phyloP scores from a whole-genome alignment of 495 filamentous ascomycete genomes.

The Aspergillus sclerotioniger region DNA sequence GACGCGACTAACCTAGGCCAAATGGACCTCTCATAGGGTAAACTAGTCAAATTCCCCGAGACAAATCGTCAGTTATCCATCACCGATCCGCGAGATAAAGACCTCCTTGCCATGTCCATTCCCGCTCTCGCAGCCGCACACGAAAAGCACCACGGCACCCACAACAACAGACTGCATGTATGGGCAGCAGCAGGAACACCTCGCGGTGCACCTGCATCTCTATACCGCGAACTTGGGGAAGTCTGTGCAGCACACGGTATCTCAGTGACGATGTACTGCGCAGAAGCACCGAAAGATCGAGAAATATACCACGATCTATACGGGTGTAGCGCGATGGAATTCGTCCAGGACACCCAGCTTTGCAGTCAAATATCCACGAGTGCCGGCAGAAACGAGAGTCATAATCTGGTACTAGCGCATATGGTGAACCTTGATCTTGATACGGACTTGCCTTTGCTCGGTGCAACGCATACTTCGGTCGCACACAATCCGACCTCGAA shows the following conservation, averaged over 20 bases:
- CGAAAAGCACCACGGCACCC: constrained; percentile 26
- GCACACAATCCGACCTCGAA: constrained; percentile 52
- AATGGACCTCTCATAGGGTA: constrained; percentile 20
- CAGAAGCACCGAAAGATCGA: constrained; percentile 37
- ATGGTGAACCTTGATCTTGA: constrained; percentile 47
- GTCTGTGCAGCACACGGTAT: constrained; percentile 36
- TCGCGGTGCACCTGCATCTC: constrained; percentile 27
- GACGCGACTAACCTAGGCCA: not conserved
- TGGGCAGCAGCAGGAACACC: constrained; percentile 47
- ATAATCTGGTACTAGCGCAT: constrained; percentile 44
- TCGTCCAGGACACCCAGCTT: constrained; percentile 18
- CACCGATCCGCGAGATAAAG: constrained; percentile 33
- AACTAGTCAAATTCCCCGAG: constrained; percentile 36
- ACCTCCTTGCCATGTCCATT: constrained; percentile 30
- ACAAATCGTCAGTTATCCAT: constrained; percentile 31
- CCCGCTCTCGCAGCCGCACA: constrained; percentile 21
- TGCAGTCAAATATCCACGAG: constrained; percentile 27
- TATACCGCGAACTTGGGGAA: constrained; percentile 24
- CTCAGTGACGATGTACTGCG: constrained; percentile 42
- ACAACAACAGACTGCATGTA: constrained; percentile 37
- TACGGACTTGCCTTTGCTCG: constrained; percentile 38
- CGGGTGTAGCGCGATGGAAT: constrained; percentile 14
- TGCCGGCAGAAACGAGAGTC: not conserved
- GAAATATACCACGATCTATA: constrained; percentile 33
- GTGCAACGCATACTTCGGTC: constrained; percentile 41